Evolutionary conservation across 2,329 filamentous ascomycete genomes (phyloP), one percentile per base, ranked within the genome.

Genomic region (Fusarium mundagurra): DNA sequence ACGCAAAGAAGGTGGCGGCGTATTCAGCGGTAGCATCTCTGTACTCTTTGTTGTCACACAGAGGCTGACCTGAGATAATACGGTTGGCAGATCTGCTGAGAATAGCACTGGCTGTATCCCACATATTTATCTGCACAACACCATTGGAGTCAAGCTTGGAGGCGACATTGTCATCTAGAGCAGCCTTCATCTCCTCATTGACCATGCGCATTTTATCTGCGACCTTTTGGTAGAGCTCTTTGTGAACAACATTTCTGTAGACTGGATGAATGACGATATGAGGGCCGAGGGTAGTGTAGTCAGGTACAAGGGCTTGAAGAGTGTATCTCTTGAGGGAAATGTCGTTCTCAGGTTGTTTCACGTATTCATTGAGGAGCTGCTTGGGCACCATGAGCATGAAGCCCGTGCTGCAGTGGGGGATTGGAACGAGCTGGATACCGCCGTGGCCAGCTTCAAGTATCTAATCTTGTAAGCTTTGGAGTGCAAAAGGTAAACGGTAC

Each of bases 281-380:
- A 27, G 68, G 41, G 3, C 68, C 68, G 22, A 71, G 53, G 3
- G 68, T 71, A 10, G 68, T 71, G 31, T 69, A 71, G 12, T 71
- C 68, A 2, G 68, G 68, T 0, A 71, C 68, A 1, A 71, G 64
- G n/a, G 68, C 68, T 41, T 71, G 64, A 0, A 71, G 57, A 4
- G 68, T 71, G 6, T 71, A 71, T 69, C 68, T 60, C 48, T 71
- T 71, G 41, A 71, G 64, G 13, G 67, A 71, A 13, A 71, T 71
- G 33, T 71, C 64, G 16, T 69, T 71, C 10, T 71, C 68, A 0
- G 68, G 68, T 20, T 71, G 68, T 22, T 67, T 63, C 18, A 71
- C 64, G 10, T 71, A 69, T 69, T 71, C 68, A 29, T 64, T 64
- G 8, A 71, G 64, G 3, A 71, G 59, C 9, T 69, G 58, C 38